Evolutionary conservation across 2,329 filamentous ascomycete genomes (phyloP).

Genomic region (Trichothecium roseum): DNA sequence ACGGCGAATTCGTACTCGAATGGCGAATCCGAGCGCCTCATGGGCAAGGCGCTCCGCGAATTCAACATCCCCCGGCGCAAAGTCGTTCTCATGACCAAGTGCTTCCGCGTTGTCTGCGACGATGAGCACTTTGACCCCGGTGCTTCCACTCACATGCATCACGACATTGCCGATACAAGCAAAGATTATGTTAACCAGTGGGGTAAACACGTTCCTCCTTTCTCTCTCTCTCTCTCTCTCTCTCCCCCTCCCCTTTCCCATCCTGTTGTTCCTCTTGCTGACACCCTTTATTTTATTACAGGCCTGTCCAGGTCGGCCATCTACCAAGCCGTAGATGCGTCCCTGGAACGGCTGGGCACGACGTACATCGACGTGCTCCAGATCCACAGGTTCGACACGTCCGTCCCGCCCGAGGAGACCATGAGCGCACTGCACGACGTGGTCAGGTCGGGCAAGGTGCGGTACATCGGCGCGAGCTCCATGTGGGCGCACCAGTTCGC

Average conservation of each 20-base stretch:
- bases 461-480: slow-evolving; percentile 26
- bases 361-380: slow-evolving; percentile 44
- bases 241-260: neutral
- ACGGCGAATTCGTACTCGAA: slow-evolving; percentile 46
- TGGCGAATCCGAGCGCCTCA: slow-evolving; percentile 39
- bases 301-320: slow-evolving; percentile 49
- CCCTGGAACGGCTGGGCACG: slow-evolving; percentile 39
- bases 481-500: slow-evolving; percentile 38
- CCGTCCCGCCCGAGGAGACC: slow-evolving; percentile 40
- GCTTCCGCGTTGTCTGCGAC: slow-evolving; percentile 37
- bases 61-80: slow-evolving; percentile 45
- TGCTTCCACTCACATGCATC: slow-evolving; percentile 5
- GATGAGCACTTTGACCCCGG: slow-evolving; percentile 8
- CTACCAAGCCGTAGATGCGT: slow-evolving; percentile 52
- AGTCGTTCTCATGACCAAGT: slow-evolving; percentile 49
- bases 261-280: neutral
- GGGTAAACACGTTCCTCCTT: slow-evolving; percentile 19
- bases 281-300: slow-evolving; percentile 2
- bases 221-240: neutral
- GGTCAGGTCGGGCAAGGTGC: slow-evolving; percentile 38
- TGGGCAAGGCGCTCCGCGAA: slow-evolving; percentile 47
- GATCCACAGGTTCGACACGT: slow-evolving; percentile 43
- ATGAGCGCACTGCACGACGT: slow-evolving; percentile 47
- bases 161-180: slow-evolving; percentile 3
- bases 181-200: slow-evolving; percentile 18